phyloP scores from a whole-genome alignment of 345 rosid genomes.

The Theobroma cacao region DNA sequence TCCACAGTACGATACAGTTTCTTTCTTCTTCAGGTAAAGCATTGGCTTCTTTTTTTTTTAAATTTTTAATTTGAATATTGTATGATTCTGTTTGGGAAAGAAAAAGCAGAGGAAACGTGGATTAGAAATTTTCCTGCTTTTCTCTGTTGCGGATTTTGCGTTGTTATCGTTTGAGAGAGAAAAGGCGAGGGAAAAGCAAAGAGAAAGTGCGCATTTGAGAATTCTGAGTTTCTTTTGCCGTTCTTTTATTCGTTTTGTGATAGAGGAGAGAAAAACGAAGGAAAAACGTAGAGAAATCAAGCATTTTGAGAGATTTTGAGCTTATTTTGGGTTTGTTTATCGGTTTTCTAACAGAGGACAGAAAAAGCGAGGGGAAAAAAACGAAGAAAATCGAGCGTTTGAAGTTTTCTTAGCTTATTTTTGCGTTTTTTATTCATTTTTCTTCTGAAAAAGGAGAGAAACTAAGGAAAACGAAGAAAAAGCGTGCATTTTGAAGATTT shows the following conservation, averaged over 20 bases:
- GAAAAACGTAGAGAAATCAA: not conserved
- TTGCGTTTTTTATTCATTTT: not conserved
- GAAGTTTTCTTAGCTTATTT: not conserved
- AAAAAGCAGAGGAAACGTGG: not conserved
- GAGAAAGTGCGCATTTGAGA: not conserved
- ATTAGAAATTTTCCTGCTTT: not conserved
- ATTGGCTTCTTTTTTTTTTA: not conserved
- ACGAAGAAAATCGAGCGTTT: not conserved
- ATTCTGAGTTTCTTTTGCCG: not conserved
- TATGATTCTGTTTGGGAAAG: not conserved
- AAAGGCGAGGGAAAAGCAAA: not conserved
- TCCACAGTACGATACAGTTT: not conserved
- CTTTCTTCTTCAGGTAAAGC: slow-evolving; percentile 8
- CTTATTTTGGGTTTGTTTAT: not conserved
- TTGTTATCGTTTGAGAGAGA: not conserved
- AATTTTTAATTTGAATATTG: not conserved
- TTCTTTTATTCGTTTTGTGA: not conserved
- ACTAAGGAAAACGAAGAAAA: not conserved
- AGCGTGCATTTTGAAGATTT: not conserved
- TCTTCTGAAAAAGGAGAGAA: not conserved
- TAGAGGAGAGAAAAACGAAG: not conserved
- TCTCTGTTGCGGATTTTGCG: not conserved
- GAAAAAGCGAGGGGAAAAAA: not conserved
- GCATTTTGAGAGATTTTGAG: not conserved
- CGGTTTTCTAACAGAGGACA: not conserved